Percentiles rank a stretch among this genome's conserved stretches.
phyloP scores from a whole-genome alignment of 495 filamentous ascomycete genomes.

The Apiosordaria backusii region DNA sequence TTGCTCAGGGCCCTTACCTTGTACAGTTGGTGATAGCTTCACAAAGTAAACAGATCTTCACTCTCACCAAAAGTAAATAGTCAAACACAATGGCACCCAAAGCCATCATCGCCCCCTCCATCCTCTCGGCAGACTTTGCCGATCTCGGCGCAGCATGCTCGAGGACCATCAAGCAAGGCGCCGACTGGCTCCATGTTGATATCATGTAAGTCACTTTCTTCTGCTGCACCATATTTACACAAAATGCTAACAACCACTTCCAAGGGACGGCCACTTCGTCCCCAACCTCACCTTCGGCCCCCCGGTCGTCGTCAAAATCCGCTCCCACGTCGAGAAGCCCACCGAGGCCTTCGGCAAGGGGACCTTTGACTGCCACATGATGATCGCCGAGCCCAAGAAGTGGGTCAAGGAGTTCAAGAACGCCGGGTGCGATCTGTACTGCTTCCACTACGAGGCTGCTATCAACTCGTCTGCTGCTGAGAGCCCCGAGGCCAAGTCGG shows the following conservation, averaged over 20 bases:
- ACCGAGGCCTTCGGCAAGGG: slow-evolving; percentile 60
- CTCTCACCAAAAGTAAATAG: background rate
- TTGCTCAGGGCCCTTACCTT: background rate
- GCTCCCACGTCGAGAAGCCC: slow-evolving; percentile 66
- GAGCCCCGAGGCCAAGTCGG: slow-evolving; percentile 62
- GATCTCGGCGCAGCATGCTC: slow-evolving; percentile 79
- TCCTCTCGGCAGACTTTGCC: slow-evolving; percentile 93
- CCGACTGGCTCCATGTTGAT: slow-evolving; percentile 87
- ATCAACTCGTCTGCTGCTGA: slow-evolving; percentile 75
- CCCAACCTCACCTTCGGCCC: slow-evolving; percentile 96
- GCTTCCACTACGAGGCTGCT: slow-evolving; percentile 99
- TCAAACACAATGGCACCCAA: slow-evolving; percentile 67
- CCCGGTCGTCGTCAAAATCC: slow-evolving; percentile 90
- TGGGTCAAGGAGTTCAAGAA: slow-evolving; percentile 94
- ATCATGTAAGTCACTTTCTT: slow-evolving; percentile 63
- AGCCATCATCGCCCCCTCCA: slow-evolving; percentile 94
- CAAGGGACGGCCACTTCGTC: slow-evolving; percentile 88
- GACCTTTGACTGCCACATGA: slow-evolving; percentile 99
- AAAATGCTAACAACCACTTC: background rate
- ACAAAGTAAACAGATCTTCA: background rate
- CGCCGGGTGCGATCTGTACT: slow-evolving; percentile 95
- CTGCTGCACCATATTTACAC: background rate
- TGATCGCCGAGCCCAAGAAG: slow-evolving; percentile 98
- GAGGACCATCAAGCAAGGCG: slow-evolving; percentile 72
- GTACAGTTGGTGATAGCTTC: background rate